Evolutionary conservation across 2,329 filamentous ascomycete genomes (phyloP), one percentile per base, ranked within the genome.

Genomic region (Teratosphaeria gauchensis): DNA sequence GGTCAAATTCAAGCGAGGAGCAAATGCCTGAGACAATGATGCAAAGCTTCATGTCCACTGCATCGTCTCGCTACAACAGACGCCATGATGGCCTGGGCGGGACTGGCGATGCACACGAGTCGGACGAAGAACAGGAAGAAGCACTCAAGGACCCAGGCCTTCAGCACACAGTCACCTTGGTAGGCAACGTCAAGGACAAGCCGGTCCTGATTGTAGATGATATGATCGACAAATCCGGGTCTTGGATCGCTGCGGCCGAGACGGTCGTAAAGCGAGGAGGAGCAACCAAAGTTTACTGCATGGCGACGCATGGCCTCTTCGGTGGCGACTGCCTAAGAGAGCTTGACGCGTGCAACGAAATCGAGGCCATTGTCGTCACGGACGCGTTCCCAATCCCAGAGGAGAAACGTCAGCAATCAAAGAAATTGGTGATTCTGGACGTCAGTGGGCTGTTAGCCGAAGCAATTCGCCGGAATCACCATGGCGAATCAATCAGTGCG

Each of bases 151-250:
- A 92, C 65, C 84, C 87, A 11, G 86, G 87, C 61, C 80, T 92
- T 24, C 94, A 99, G 76, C 91, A 92, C 70, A 96, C 92, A 78
- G 95, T 99, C 67, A 99, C 94, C 0, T 80, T 99, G n/a, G 94
- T 99, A 14, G 94, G 94, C 61, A 90, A 97, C 68, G 94, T 99
- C 61, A 88, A 86, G 70, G 85, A 90, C 71, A 85, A 90, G 59
- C 87, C 90, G 0, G 94, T 97, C 57, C 88, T 99, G 71, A 91
- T 99, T 61, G 89, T 99, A 55, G 94, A 99, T 72, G 94, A 99
- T 73, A 97, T 99, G 89, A 96, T 99, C 69, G 94, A 99, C 77
- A 96, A 96, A 77, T 86, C 91, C 9, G 90, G 88, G 14, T 96
- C 90, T 6, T 99, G 94, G 94, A 95, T 99, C 65, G 92, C 92